Base-by-base conservation (phyloP, 305 asterid genomes). In the Solanum chacoense region DNA sequence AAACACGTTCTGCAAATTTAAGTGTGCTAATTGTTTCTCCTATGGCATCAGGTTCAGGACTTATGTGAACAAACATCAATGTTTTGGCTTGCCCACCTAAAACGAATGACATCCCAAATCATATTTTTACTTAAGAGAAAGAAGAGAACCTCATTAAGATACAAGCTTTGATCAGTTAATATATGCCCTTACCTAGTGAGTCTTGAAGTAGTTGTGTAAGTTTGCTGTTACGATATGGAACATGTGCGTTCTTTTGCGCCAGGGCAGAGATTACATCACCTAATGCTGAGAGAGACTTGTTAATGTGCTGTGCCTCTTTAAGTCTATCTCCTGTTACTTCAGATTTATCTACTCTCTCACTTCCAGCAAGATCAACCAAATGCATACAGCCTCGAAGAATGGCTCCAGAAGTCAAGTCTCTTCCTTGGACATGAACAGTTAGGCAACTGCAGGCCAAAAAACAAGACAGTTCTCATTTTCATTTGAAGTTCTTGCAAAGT, bases 131-230 rank as follows among this genome's bases (percentile, higher is more conserved):
- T 24, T 75, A 0, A 87, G 18, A 36, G 75, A 75, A 34, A 74
- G 73, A 40, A 87, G 85, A 75, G 7, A 34, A 75, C 36, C 71
- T 77, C 69, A 75, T 45, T 29, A 74, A 50, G 59, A 74, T 24
- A 83, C 38, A 45, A 75, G 71, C 63, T 50, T 69, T 87, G 45
- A 75, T 75, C 59, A 29, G 71, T 22, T 29, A 45, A 34, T 18
- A 24, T 76, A 45, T 88, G 73, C 84, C 63, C 94, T 94, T 96
- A 98, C 99, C 99, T 34, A 98, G 98, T 85, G 99, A 96, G 89
- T 96, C 99, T 92, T 98, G 99, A 86, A 98, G 98, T 84, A 98
- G 91, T 91, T 98, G 99, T n/a, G 99, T 98, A 81, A 98, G 98
- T 93, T 98, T 96, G 93, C 98, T 98, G 92, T 98, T 98, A 83